Conservation (phyloP, 2,329 filamentous ascomycete genomes). For the Aspergillus brunneoviolaceus region DNA sequence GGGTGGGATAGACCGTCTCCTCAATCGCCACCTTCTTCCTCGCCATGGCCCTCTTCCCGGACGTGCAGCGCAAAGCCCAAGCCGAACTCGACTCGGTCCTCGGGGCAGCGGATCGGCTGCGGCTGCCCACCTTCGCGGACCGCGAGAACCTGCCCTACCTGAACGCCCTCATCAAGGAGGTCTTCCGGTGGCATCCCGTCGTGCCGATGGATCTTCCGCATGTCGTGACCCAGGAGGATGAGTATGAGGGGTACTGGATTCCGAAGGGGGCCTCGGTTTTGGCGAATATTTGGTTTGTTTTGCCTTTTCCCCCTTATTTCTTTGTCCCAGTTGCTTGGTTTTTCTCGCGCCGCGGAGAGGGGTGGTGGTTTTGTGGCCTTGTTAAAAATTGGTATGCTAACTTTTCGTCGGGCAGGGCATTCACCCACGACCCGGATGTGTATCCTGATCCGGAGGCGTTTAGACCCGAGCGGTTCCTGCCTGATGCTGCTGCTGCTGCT, state of each 20-base stretch:
- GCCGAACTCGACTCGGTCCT: slow-evolving; percentile 19
- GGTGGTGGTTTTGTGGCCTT: too few species aligned
- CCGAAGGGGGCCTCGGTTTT: slow-evolving; percentile 39
- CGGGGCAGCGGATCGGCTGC: slow-evolving; percentile 10
- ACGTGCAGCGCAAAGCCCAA: slow-evolving; percentile 18
- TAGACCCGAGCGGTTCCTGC: slow-evolving; percentile 5
- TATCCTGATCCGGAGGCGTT: slow-evolving; percentile 11
- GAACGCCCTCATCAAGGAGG: slow-evolving; percentile 35
- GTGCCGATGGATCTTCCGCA: slow-evolving; percentile 30
- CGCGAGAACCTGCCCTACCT: slow-evolving; percentile 33
- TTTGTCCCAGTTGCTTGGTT: too few species aligned
- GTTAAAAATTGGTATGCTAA: neutral
- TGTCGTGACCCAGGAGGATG: slow-evolving; percentile 23
- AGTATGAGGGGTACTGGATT: slow-evolving; percentile 27
- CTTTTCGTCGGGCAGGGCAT: neutral
- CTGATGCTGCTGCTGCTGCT: neutral
- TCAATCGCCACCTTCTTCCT: slow-evolving; percentile 19
- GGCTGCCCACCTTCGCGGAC: slow-evolving; percentile 16
- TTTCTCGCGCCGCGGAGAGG: neutral
- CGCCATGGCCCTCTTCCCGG: slow-evolving; percentile 21
- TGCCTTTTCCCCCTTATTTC: neutral
- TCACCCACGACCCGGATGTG: slow-evolving; percentile 5
- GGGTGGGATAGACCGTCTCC: slow-evolving; percentile 13
- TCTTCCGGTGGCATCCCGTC: slow-evolving; percentile 31
- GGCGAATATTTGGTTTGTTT: slow-evolving; percentile 37